Conservation (phyloP, 1,284 basidiomycete genomes). For the Ustilago cynodontis region DNA sequence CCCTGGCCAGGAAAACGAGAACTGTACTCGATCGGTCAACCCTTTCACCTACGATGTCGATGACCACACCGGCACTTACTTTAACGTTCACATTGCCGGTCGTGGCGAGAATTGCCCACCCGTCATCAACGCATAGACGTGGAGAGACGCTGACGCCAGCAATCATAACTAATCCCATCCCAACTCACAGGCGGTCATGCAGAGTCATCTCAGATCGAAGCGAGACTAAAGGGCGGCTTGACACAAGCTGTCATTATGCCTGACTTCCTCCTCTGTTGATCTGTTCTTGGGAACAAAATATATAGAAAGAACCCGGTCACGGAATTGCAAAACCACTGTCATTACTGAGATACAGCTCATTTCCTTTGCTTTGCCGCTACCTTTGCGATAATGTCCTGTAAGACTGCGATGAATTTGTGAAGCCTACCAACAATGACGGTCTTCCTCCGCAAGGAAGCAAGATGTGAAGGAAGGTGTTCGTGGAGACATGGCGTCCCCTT, state of each 20-base stretch:
- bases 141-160: not conserved
- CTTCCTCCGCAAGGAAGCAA: not conserved
- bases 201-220: constrained; percentile 1
- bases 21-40: constrained; percentile 53
- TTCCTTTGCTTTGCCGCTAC: not conserved
- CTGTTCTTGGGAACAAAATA: not conserved
- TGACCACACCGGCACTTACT: constrained; percentile 64
- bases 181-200: not conserved
- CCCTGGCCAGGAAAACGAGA: constrained; percentile 66
- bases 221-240: not conserved
- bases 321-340: not conserved
- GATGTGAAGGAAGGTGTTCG: constrained; percentile 7
- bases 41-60: constrained; percentile 32
- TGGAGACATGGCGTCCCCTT: not conserved
- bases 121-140: constrained; percentile 10
- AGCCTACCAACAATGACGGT: not conserved
- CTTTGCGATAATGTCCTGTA: not conserved
- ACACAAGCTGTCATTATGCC: no score
- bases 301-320: not conserved
- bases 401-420: not conserved
- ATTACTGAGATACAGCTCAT: not conserved
- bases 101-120: constrained; percentile 51
- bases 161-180: not conserved
- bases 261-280: constrained; percentile 21
- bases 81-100: constrained; percentile 61